Base-by-base conservation (phyloP, 1,284 basidiomycete genomes). In the Cystobasidiaceae sp. region DNA sequence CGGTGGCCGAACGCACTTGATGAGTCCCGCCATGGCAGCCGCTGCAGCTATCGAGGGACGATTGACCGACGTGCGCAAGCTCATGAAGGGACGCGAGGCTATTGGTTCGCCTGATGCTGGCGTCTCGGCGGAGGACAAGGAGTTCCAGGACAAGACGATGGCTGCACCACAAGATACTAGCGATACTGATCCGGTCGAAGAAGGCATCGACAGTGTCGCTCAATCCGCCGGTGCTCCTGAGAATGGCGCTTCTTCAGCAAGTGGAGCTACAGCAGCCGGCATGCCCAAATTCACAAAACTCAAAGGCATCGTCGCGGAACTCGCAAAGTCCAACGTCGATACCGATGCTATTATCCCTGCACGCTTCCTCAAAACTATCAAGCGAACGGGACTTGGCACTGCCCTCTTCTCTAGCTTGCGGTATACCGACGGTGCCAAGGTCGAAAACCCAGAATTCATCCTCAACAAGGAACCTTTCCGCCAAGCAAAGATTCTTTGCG, bases 21-120 rank as follows among this genome's bases (percentile, higher is more conserved):
- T 94, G 77, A 91, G 88, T 74, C 93, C 93, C 33, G 93, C 91
- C 8, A 96, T 97, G 93, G 93, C 93, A 8, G 89, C 92, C 5
- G 92, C 93, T 0, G 93, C 93, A 19, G 93, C 93, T 6, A 83
- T 97, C 69, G 89, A 86, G 1, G 93, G 93, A 23, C 86, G 85
- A 75, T 81, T 97, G 72, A 88, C 88, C 34, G 93, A 97, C 75
- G 90, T 94, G 44, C 85, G 93, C 72, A 90, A 88, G 78, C 48
- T 68, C 32, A 44, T 65, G 19, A 56, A 66, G 34, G 63, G 63
- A 15, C 34, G 66, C 76, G 45, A 87, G 80, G 69, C 84, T 83
- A 50, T 81, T 81, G 72, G 86, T 92, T 66, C 93, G 89, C 79
- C 80, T 92, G 81, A 87, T n/a, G 82, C 87, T 17, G 84, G 86